Evolutionary conservation across 148 eudicot genomes (phyloP).

Genomic region (Nyssa sinensis): DNA sequence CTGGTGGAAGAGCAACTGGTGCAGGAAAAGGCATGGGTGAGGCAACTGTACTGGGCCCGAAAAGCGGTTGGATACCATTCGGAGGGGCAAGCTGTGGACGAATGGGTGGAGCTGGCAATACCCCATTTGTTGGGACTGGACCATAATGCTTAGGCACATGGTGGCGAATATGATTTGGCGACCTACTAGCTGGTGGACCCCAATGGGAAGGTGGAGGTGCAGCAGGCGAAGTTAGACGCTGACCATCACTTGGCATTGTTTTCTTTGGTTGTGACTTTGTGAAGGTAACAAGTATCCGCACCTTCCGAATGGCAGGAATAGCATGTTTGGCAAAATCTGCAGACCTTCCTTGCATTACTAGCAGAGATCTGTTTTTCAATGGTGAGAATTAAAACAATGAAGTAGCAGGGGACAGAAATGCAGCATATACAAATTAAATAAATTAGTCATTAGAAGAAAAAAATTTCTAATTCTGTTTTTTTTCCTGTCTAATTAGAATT

Average conservation of each 20-base stretch:
- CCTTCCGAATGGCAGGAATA: conserved; percentile 40
- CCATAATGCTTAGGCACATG: conserved; percentile 45
- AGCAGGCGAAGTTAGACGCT: conserved; percentile 24
- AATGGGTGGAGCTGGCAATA: conserved; percentile 34
- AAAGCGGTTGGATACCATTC: conserved; percentile 43
- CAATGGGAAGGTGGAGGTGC: conserved; percentile 33
- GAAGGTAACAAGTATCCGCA: conserved; percentile 51
- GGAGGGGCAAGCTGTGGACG: conserved; percentile 34
- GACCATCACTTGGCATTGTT: conserved; percentile 17
- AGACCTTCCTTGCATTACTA: conserved; percentile 58
- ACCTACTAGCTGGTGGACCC: conserved; percentile 46
- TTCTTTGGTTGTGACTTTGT: conserved; percentile 49
- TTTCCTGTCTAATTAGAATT: no score
- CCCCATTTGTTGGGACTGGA: conserved; percentile 36
- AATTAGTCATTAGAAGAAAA: not conserved
- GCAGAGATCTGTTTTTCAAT: conserved; percentile 45
- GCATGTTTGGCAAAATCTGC: conserved; percentile 50
- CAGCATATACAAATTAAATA: not conserved
- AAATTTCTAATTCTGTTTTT: no score
- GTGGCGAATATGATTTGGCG: conserved; percentile 38
- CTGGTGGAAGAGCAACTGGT: conserved; percentile 42
- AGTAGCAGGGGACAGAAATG: not conserved
- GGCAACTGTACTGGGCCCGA: conserved; percentile 34
- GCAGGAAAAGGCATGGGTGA: conserved; percentile 39
- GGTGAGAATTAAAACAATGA: conserved; percentile 2